Base-by-base conservation (phyloP, 1,284 basidiomycete genomes). In the Sanghuangporus weigelae region DNA sequence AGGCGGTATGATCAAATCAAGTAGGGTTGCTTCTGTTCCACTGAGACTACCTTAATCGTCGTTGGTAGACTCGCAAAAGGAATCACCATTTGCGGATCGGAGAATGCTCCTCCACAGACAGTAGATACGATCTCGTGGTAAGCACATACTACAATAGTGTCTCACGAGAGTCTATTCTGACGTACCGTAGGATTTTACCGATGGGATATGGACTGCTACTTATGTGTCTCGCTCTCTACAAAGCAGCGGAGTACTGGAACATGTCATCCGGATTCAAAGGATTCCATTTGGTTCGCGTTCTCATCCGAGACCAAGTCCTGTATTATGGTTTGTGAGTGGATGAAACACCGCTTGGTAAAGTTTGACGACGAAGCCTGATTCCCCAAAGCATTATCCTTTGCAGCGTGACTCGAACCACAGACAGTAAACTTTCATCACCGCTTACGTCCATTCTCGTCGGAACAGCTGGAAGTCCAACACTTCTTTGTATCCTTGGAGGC, bases 401-500 rank as follows among this genome's bases (percentile, higher is more conserved):
- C n/a, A n/a, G n/a, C 12, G 11, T 36, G 7, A 19, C 31, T 12
- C 36, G 11, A 19, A n/a, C 7, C 16, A 14, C 23, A n/a, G n/a
- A n/a, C 19, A 39, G 35, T 14, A n/a, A n/a, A 26, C 26, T n/a
- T 26, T 48, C 38, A 26, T 26, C 14, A 8, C 58, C 12, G n/a
- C 16, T 21, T n/a, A n/a, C n/a, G n/a, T n/a, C n/a, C n/a, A 14
- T 56, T 16, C 40, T 62, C 12, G 31, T 11, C 40, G 31, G n/a
- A 46, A 10, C n/a, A n/a, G n/a, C 48, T 35, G 51, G 51, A 16
- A 55, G 53, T 55, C 60, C 60, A 14, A 23, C 36, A 5, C 23
- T 62, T 16, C 19, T 62, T 14, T 62, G 53, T 16, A n/a, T 62
- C 38, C 60, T 62, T n/a, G 60, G 60, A 62, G 54, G 60, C 31